A percentile compares a stretch with the other conserved stretches of the same genome.
phyloP scores from a whole-genome alignment of 2,329 filamentous ascomycete genomes.

The Cladobotryum mycophilum region DNA sequence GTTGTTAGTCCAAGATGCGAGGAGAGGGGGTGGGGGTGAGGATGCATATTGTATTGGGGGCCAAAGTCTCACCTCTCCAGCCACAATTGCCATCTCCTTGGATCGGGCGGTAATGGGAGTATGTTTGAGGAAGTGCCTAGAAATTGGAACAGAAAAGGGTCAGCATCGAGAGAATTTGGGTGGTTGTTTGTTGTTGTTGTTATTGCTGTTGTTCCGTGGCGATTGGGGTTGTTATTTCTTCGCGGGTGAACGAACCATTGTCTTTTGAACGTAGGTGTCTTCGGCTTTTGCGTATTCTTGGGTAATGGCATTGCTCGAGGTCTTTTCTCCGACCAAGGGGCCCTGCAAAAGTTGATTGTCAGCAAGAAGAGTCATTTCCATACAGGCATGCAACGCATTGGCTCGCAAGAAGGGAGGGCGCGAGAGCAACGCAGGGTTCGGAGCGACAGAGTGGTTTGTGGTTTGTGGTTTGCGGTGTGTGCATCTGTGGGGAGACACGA shows the following conservation, averaged over 20 bases:
- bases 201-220: neutral
- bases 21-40: neutral
- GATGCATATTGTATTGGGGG: too few relatives aligned
- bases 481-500: neutral
- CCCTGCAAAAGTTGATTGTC: constrained; percentile 50
- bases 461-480: neutral
- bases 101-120: constrained; percentile 80
- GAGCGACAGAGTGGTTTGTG: neutral
- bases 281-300: constrained; percentile 87
- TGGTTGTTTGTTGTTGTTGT: too few relatives aligned
- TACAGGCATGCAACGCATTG: neutral
- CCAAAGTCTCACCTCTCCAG: constrained; percentile 74
- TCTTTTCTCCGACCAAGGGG: constrained; percentile 72
- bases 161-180: constrained; percentile 3
- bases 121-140: constrained; percentile 73
- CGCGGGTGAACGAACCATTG: constrained; percentile 55
- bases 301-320: constrained; percentile 69
- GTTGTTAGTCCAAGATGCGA: neutral
- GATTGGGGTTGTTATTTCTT: neutral
- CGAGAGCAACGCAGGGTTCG: neutral
- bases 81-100: constrained; percentile 94
- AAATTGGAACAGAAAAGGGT: constrained; percentile 9
- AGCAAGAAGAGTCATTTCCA: neutral
- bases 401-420: neutral
- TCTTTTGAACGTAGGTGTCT: constrained; percentile 78